phyloP scores from a whole-genome alignment of 2,329 filamentous ascomycete genomes.

The Aureobasidium zeae region DNA sequence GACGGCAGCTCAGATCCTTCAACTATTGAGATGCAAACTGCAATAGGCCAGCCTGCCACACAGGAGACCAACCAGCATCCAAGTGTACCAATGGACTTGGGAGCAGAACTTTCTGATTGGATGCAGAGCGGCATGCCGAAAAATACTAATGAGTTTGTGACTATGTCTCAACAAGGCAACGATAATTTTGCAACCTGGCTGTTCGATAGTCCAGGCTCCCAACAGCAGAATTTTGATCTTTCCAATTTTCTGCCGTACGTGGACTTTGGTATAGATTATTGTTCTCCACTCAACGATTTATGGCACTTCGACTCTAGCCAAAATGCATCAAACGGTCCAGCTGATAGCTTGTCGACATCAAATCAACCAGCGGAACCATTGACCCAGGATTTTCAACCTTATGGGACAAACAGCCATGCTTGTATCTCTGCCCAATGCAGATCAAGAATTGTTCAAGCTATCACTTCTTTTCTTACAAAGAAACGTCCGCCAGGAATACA shows the following conservation, averaged over 20 bases:
- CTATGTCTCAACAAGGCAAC: not conserved
- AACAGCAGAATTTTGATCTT: constrained; percentile 21
- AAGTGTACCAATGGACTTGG: not conserved
- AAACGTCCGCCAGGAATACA: constrained; percentile 1
- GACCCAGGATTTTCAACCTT: not conserved
- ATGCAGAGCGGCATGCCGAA: not conserved
- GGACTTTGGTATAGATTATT: constrained; percentile 22
- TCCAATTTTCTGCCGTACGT: constrained; percentile 21
- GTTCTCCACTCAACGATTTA: constrained; percentile 4
- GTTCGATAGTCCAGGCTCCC: constrained; percentile 23
- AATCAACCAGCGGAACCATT: no score
- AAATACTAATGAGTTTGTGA: not conserved
- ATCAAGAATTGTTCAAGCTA: not conserved
- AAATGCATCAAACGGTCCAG: not conserved
- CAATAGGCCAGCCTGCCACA: not conserved
- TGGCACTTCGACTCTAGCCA: not conserved
- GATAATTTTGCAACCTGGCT: constrained; percentile 25
- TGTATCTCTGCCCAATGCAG: not conserved
- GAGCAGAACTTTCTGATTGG: not conserved
- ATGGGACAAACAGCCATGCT: not conserved
- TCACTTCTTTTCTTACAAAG: not conserved
- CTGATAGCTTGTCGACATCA: no score
- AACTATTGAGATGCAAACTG: not conserved
- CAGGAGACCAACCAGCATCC: not conserved
- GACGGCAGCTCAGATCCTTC: not conserved